Base-by-base conservation (phyloP, 805 yeast species). In the Nakazawaea wickerhamii region DNA sequence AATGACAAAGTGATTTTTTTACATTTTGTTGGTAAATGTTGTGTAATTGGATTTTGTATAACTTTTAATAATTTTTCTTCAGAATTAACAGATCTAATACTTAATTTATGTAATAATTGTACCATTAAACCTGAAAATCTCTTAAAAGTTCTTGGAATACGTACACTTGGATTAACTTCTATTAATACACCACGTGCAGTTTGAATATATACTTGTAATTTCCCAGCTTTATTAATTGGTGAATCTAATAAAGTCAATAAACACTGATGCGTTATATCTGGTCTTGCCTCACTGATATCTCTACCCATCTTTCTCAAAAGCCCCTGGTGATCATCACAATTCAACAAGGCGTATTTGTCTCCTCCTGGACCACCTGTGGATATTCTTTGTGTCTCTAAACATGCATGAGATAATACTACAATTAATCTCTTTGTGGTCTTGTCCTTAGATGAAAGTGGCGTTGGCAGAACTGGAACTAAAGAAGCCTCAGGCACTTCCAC, bases 261-360 rank as follows among this genome's bases (percentile, higher is more conserved):
- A 71, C 99, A 93, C 66, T 91, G 99, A 61, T 93, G 99, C 34
- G 99, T 93, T 56, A 93, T 93, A 63, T 93, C 99, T n/a, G 99
- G 99, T 63, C 99, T 80, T 6, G 97, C 98, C 59, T 93, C 99
- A 38, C 95, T 87, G 50, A 93, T 91, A 59, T 93, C 98, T 59
- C 98, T 79, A 41, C 95, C 95, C 95, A 91, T 88, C 60, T 89
- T 91, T 62, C 91, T 84, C 55, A 93, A 70, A 40, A 91, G 70
- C 13, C 97, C 97, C 67, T 93, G 99, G 62, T 93, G 99, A 61
- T 93, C 99, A 63, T 93, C 99, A 71, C 99, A 93, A 68, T 93
- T 93, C 57, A 93, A 72, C 47, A 93, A 67, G 0, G 95, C 97
- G 58, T 83, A 93, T 62, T 93, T 88, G 59, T 93, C 98, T 40